Evolutionary conservation across 805 yeast genomes (phyloP), one percentile per base, ranked within the genome.

Genomic region (Cephaloascus fragrans): DNA sequence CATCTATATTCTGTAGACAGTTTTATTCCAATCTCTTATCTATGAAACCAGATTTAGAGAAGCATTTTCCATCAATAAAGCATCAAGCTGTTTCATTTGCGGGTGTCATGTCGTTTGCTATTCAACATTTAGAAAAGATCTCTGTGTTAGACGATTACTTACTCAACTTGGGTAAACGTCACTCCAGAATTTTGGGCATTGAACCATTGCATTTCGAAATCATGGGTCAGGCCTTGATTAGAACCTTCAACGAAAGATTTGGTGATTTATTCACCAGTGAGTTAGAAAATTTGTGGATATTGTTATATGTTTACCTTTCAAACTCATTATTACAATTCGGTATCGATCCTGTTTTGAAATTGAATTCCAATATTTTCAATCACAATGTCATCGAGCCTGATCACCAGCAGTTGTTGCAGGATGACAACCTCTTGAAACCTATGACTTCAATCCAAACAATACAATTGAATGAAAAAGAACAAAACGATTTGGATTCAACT

Each of bases 51-150:
- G 62, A 61, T 12, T 63, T 86, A 44, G 86, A 80, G 47, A 67
- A 62, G 32, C 53, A 77, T 51, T 83, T 82, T 54, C 94, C 95
- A 0, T 75, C 84, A 4, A 75, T 84, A 45, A 72, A 73, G 44
- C 88, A 83, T 52, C 95, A 86, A 59, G 87, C 93, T 1, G 73
- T 77, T 14, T 73, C 89, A 5, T 80, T 85, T 62, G 87, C 90
- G 0, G 88, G 89, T 4, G 85, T 85, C 16, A 56, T 86, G 48
- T 73, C 83, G 20, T 68, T 77, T 34, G 83, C 89, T 2, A 75
- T 85, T 42, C 58, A 71, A 20, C 77, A 76, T 46, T 61, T 85
- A 38, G 88, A 82, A 39, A 69, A 78, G 45, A 62, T 84, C 38
- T 51, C 68, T 3, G 56, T 59, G 4, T 59, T 84, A 47, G 80